Conservation (phyloP, 2,329 filamentous ascomycete species). For the Plectosphaerella cucumerina region DNA sequence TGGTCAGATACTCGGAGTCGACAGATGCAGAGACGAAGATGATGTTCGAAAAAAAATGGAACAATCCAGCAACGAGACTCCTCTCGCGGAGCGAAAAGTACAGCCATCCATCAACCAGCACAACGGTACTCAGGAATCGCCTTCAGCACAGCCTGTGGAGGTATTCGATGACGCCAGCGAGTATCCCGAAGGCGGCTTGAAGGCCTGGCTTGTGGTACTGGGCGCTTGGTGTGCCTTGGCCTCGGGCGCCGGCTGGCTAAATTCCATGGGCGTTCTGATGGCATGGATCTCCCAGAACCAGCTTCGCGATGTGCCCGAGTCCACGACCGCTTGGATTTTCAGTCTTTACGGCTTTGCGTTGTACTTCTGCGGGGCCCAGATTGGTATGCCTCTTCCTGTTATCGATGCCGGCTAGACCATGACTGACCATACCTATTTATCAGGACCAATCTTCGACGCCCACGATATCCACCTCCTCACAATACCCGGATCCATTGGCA, state of each 20-base stretch:
- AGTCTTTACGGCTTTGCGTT: conserved; percentile 65
- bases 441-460: conserved; percentile 65
- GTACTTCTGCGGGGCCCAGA: conserved; percentile 68
- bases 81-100: too few species aligned
- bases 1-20: too few species aligned
- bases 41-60: too few species aligned
- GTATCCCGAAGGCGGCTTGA: conserved; percentile 66
- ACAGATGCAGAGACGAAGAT: too few species aligned
- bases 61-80: too few species aligned
- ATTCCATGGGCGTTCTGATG: conserved; percentile 63
- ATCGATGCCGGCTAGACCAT: neutral
- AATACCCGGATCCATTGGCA: conserved; percentile 49
- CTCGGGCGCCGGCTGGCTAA: conserved; percentile 62
- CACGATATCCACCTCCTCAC: conserved; percentile 59
- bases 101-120: too few species aligned
- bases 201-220: conserved; percentile 66
- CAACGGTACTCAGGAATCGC: too few species aligned
- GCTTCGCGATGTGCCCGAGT: conserved; percentile 49
- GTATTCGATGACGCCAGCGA: conserved; percentile 1
- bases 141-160: too few species aligned
- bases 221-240: conserved; percentile 65
- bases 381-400: too few species aligned
- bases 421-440: neutral
- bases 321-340: conserved; percentile 66
- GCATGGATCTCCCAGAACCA: conserved; percentile 63